Percentiles rank a stretch among this genome's conserved stretches.
Conservation (phyloP, 148 eudicot species). For the Rhododendron mucronatum region DNA sequence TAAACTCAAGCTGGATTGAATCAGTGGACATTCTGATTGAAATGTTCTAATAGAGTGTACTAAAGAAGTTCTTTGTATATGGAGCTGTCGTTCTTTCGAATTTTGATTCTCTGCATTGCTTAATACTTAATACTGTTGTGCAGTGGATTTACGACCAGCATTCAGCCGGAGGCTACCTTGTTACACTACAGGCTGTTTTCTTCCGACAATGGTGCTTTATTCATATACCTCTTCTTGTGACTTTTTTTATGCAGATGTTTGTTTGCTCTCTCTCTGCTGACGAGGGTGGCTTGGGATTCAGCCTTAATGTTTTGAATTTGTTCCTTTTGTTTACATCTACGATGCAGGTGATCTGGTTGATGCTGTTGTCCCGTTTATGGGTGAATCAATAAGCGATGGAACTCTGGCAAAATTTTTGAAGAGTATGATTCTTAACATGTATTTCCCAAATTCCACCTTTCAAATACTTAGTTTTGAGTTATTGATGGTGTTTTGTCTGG, state of each 20-base stretch:
- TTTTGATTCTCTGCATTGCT: slow-evolving; percentile 4
- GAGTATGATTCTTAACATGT: slow-evolving; percentile 41
- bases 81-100: neutral
- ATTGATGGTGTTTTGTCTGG: slow-evolving; percentile 8
- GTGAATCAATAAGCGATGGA: slow-evolving; percentile 94
- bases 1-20: neutral
- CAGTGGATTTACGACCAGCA: slow-evolving; percentile 45
- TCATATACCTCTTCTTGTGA: neutral
- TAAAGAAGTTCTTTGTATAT: neutral
- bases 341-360: slow-evolving; percentile 69
- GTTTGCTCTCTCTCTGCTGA: slow-evolving; percentile 9
- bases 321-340: slow-evolving; percentile 1
- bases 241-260: neutral
- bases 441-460: neutral
- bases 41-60: neutral
- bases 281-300: neutral
- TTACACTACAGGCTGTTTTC: slow-evolving; percentile 46
- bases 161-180: slow-evolving; percentile 29
- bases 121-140: neutral
- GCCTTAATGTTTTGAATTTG: neutral
- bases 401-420: slow-evolving; percentile 80
- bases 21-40: neutral
- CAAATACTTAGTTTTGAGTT: neutral
- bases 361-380: slow-evolving; percentile 95
- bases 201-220: slow-evolving; percentile 51